Evolutionary conservation across 306 rosid genomes (phyloP).

Genomic region (Quercus engelmannii): DNA sequence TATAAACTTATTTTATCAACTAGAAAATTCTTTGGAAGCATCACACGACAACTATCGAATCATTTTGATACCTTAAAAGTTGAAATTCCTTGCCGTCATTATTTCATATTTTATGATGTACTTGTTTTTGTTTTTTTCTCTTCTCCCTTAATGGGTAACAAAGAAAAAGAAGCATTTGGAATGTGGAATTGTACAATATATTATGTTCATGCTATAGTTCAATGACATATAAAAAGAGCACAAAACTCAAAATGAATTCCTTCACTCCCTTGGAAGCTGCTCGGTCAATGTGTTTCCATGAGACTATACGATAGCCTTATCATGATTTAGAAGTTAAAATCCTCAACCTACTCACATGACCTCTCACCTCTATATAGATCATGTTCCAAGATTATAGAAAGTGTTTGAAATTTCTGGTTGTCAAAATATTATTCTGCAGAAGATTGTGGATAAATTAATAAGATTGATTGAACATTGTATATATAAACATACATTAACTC

Average conservation of each 20-base stretch:
- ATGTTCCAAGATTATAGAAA: background rate
- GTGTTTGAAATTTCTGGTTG: background rate
- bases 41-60: background rate
- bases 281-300: background rate
- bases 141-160: background rate
- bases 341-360: background rate
- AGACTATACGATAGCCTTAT: background rate
- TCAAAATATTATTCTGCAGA: background rate
- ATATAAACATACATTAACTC: no score
- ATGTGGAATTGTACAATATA: background rate
- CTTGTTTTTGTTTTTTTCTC: background rate
- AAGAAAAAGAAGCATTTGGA: background rate
- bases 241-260: background rate
- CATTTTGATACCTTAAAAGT: background rate
- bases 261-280: background rate
- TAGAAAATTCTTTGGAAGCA: background rate
- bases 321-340: background rate
- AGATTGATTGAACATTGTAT: background rate
- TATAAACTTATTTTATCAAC: background rate
- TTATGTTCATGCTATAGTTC: no score
- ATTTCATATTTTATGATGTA: background rate
- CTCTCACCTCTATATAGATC: background rate
- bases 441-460: background rate
- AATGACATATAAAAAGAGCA: background rate
- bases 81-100: background rate